Base-by-base conservation (phyloP, 257 asterid species). In the Ballota nigra region DNA sequence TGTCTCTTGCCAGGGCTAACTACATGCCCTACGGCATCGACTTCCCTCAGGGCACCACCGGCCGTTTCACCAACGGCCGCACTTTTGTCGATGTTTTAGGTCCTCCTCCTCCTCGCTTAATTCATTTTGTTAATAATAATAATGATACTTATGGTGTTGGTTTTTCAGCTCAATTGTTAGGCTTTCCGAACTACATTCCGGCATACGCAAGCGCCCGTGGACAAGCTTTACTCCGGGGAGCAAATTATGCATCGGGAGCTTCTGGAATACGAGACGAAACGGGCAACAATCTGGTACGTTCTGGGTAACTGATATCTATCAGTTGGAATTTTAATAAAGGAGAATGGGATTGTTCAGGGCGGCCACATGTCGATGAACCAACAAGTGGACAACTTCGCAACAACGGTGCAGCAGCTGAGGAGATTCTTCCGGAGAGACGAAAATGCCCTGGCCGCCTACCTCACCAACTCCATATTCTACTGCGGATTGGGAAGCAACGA, bases 401-500 rank as follows among this genome's bases (percentile, higher is more conserved):
- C 75, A 63, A 88, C 92, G 0, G 96, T 83, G 71, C 86, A 82
- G 74, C 78, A 66, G 64, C 45, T 92, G 60, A 67, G 92, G 24
- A 83, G 92, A 69, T 80, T 63, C 74, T 87, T 92, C 52, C 70
- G 95, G 75, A 95, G 95, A 71, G 86, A 87, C 45, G 62, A 34
- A 23, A 64, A 68, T 59, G 80, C 95, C 8, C 77, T 92, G 1
- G 84, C 75, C 2, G 70, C 77, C 69, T 86, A 90, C 67, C 84
- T 92, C 40, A 84, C 89, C 86, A 88, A 82, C 63, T 86, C 92
- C 82, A 83, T 92, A 3, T 74, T 84, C 72, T 92, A 92, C 85
- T 80, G 89, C 8, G 98, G 98, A 72, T 69, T 90, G 74, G 98
- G 97, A 76, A 90, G 96, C 88, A 90, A 92, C 76, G 98, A 92